These are phyloP conservation scores for Trichoderma arundinaceum DNA, from an alignment of 2,329 filamentous ascomycete genomes.

Conservation along the genomic window DNA sequence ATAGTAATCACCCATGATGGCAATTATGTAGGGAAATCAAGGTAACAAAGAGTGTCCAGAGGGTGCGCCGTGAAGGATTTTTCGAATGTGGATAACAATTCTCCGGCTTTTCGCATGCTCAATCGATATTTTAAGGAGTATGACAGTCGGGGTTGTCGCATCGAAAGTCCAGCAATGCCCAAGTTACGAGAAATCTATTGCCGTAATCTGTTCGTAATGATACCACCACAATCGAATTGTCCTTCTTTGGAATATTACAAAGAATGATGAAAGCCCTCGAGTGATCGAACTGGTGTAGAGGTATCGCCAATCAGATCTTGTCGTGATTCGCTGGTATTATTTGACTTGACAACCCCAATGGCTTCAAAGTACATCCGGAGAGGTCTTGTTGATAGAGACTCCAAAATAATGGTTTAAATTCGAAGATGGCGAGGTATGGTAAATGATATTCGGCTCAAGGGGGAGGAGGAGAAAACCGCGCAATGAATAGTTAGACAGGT, in stretches of 20 bases:
- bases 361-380: neutral
- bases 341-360: neutral
- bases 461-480: constrained; percentile 11
- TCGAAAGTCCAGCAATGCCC: constrained; percentile 15
- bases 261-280: neutral
- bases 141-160: constrained; percentile 26
- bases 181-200: constrained; percentile 2
- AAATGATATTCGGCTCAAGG: neutral
- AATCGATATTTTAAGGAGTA: neutral
- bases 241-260: neutral
- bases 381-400: neutral
- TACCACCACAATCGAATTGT: constrained; percentile 1
- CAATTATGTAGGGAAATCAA: constrained; percentile 24
- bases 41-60: constrained; percentile 19
- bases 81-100: constrained; percentile 5
- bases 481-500: neutral
- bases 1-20: constrained; percentile 61
- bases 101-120: constrained; percentile 29
- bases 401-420: neutral
- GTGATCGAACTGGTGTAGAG: neutral
- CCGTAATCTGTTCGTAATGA: constrained; percentile 3
- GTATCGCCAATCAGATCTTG: neutral
- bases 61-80: constrained; percentile 3
- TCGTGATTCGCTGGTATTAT: neutral
- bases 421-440: neutral